phyloP scores from a whole-genome alignment of 768 basidiomycete genomes.

The Lentinula sp. region DNA sequence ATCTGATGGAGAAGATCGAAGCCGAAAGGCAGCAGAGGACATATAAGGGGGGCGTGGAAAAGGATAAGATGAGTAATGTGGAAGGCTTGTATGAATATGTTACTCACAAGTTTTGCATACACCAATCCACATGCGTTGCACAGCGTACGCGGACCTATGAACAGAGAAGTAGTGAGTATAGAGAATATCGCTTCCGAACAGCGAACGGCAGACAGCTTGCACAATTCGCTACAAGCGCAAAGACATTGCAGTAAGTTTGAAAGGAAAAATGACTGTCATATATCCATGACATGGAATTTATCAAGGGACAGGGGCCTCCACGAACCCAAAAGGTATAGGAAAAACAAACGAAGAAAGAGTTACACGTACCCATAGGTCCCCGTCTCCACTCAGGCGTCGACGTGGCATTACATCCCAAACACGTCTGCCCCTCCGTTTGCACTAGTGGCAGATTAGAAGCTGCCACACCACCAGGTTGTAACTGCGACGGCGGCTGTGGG shows the following conservation, averaged over 20 bases:
- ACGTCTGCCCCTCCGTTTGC: constrained; percentile 59
- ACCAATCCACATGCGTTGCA: constrained; percentile 86
- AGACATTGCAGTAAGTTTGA: constrained; percentile 1
- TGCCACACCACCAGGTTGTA: not conserved
- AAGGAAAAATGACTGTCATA: not conserved
- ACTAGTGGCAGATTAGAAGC: not conserved
- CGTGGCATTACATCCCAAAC: constrained; percentile 77
- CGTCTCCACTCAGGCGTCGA: constrained; percentile 86
- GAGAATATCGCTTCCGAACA: not conserved
- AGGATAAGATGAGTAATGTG: not conserved
- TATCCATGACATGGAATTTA: not conserved
- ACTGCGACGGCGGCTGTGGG: not conserved
- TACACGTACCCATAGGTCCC: constrained; percentile 67
- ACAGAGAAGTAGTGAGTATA: not conserved
- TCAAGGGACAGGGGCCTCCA: not conserved
- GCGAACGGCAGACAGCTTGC: not conserved
- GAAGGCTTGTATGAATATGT: constrained; percentile 1
- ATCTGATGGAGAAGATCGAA: constrained; percentile 16
- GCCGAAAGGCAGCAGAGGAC: constrained; percentile 5
- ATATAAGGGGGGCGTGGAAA: not conserved
- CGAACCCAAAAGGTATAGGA: not conserved
- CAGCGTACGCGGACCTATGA: constrained; percentile 67
- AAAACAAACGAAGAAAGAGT: not conserved
- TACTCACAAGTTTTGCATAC: constrained; percentile 76
- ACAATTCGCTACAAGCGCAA: not conserved